Base-by-base conservation (phyloP, 2,329 filamentous ascomycete genomes). In the Beauveria sp. region DNA sequence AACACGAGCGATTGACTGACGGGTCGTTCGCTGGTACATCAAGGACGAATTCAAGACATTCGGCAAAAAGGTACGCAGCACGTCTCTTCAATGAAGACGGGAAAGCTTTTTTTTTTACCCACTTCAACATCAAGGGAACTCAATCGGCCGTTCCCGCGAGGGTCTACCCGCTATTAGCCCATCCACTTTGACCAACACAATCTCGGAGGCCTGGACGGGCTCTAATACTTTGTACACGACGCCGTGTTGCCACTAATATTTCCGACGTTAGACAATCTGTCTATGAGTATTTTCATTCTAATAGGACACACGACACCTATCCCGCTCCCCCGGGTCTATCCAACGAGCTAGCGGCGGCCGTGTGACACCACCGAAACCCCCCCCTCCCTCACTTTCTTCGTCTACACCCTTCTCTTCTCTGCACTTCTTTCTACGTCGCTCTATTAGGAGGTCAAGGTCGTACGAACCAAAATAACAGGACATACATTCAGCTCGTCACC, bases 111-210 rank as follows among this genome's bases (percentile, higher is more conserved):
- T 30, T 34, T 34, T 34, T 34, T 14, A 34, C 30, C 30, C 30
- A 34, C 30, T 34, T 34, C 3, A 12, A 34, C 30, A 34, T 34
- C 30, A 34, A 34, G 30, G 30, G 30, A 34, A 18, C 30, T 22
- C 37, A 26, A 18, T 54, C 51, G 34, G 51, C 51, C 26, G 16
- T 12, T 55, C 53, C 40, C 53, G 40, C 53, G 14, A 22, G 30
- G 37, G 20, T 55, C 37, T 44, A 55, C 52, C 52, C 53, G 53
- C 53, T 20, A 28, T 16, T 41, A 43, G 40, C 37, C 53, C 30
- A 46, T 46, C 53, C 40, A 46, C 53, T 55, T 55, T 55, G 53
- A 55, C 53, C 53, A 55, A 55, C 53, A 55, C 53, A 30, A 55
- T 28, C 41, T 34, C 40, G 5, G 52, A 16, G 20, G 14, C 10